Evolutionary conservation across 2,329 filamentous ascomycete genomes (phyloP).

Genomic region (Beauveria medogensis): DNA sequence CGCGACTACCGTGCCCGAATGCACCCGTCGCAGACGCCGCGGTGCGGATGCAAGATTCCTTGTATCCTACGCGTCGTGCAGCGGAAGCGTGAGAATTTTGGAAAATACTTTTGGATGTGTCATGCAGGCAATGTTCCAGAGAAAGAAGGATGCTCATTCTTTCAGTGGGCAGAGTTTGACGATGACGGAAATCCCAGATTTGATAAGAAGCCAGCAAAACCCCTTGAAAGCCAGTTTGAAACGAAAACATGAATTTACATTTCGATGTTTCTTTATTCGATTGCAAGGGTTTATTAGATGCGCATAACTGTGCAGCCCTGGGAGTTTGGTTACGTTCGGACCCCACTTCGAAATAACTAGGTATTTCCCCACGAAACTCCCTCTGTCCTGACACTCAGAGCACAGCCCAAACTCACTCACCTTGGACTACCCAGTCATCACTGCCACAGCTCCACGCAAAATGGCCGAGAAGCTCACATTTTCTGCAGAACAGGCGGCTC

Average conservation of each 20-base stretch:
- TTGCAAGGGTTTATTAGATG: not conserved
- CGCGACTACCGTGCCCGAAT: constrained; percentile 72
- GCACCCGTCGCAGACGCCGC: constrained; percentile 69
- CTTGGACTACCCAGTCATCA: not conserved
- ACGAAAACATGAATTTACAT: not conserved
- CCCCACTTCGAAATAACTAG: not conserved
- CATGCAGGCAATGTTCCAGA: constrained; percentile 65
- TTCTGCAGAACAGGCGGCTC: constrained; percentile 21
- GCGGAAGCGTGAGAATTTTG: constrained; percentile 65
- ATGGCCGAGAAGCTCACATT: constrained; percentile 30
- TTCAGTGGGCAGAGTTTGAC: constrained; percentile 80
- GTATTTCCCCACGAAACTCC: not conserved
- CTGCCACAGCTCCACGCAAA: not conserved
- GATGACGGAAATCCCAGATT: constrained; percentile 67
- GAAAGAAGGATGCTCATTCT: constrained; percentile 64
- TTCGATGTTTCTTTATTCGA: not conserved
- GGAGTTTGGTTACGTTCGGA: not conserved
- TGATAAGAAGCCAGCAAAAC: not conserved
- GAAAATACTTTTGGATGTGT: constrained; percentile 92
- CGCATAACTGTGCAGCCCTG: no score
- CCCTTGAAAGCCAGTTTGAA: not conserved
- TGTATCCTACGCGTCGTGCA: constrained; percentile 69
- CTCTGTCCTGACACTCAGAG: not conserved
- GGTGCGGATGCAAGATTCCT: constrained; percentile 66
- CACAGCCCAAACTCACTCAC: no score